These are phyloP conservation scores for Fusarium paranaense DNA, from an alignment of 2,329 filamentous ascomycete species.

Conservation along the genomic window DNA sequence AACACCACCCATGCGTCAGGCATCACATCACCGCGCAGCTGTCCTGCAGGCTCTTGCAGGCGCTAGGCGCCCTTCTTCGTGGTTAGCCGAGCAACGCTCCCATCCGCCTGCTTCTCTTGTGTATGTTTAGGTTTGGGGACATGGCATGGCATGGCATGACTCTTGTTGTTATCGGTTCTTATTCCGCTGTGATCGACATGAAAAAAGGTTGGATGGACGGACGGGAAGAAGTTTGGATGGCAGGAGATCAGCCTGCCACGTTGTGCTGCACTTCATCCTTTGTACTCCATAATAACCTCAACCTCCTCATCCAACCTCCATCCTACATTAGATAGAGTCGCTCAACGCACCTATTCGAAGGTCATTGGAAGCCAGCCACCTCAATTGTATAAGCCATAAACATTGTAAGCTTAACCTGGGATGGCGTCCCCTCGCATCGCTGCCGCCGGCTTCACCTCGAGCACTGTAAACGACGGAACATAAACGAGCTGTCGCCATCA, in stretches of 20 bases:
- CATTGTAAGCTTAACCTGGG: not conserved
- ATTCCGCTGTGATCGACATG: conserved; percentile 6
- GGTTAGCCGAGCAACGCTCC: conserved; percentile 25
- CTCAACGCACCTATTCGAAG: not conserved
- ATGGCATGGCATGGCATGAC: conserved; percentile 14
- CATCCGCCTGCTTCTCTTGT: not conserved
- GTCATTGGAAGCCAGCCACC: conserved; percentile 16
- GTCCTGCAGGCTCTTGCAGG: conserved; percentile 17
- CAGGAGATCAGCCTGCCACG: conserved; percentile 18
- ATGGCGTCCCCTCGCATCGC: conserved; percentile 6
- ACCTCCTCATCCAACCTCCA: conserved; percentile 23
- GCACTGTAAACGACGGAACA: not conserved
- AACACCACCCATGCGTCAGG: conserved; percentile 18
- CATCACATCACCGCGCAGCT: conserved; percentile 41
- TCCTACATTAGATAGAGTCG: conserved; percentile 1
- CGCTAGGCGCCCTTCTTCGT: conserved; percentile 25
- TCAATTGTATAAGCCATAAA: not conserved
- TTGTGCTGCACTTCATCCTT: conserved; percentile 9
- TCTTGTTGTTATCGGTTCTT: conserved; percentile 3
- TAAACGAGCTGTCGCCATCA: conserved; percentile 15
- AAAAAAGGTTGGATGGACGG: conserved; percentile 11
- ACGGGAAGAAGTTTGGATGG: not conserved
- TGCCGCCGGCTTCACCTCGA: not conserved
- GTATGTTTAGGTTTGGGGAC: not conserved
- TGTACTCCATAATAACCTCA: conserved; percentile 3